Base-by-base conservation (phyloP, 306 rosid genomes). In the Prunus persica region DNA sequence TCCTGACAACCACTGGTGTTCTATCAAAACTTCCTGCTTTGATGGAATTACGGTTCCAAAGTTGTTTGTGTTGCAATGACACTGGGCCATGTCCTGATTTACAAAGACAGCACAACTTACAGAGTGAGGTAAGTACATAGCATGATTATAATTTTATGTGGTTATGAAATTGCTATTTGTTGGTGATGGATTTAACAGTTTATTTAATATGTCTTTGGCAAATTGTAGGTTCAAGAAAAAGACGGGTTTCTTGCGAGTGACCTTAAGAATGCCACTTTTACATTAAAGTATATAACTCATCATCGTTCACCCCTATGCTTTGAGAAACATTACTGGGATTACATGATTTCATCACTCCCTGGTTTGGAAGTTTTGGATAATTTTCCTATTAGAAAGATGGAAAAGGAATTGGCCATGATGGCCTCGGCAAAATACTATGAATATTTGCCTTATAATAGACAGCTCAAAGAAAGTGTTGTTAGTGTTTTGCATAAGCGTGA, bases 301-400 rank as follows among this genome's bases (percentile, higher is more conserved):
- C 90, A 87, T 79, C 85, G 88, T 45, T 88, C 96, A 15, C 93
- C 91, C 45, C 85, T 91, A 82, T 88, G 96, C 87, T 82, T 82
- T 69, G 93, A 91, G 84, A 91, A 87, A 61, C 80, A 87, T 78
- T 91, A 91, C 74, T 83, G 96, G 79, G 96, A 91, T 71, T 91
- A 87, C 84, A 87, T 91, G 84, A 84, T 87, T 54, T 82, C 89
- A 78, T 85, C 91, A 54, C 77, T 91, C 64, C 87, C 90, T 41
- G 84, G 75, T 62, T 74, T 91, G 75, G 87, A 88, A 84, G 87
- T 81, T 66, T 79, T 88, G 71, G 96, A 91, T 84, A 88, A 87
- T 69, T 72, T 87, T 69, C 86, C 88, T 11, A 69, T 91, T 74
- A 75, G 79, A 87, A 77, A 55, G 67, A 65, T 57, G 27, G 96